Base-by-base conservation (phyloP, 805 yeast genomes). In the Metschnikowia rubicola region DNA sequence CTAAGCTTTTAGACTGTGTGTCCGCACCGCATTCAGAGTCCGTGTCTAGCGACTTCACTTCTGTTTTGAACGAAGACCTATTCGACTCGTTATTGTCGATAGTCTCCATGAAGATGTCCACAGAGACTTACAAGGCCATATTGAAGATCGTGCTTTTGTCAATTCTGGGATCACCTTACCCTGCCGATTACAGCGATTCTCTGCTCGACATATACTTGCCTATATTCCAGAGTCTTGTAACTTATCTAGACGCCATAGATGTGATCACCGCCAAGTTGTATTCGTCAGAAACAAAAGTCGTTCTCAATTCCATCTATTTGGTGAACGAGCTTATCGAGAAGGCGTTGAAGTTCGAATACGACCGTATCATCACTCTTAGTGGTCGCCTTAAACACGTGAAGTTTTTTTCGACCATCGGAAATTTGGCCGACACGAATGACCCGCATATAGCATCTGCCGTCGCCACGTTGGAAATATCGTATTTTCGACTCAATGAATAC, bases 1-100 rank as follows among this genome's bases (percentile, higher is more conserved):
- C 83, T 30, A 78, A 74, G 52, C 65, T 78, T 28, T 61, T 80
- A 37, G 83, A 79, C 37, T 68, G 69, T 43, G 56, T 70, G 10
- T 45, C 56, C 3, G 32, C 51, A 9, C 54, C 63, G 9, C 63
- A 67, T n/a, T 63, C 67, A 19, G 71, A 76, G 7, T 77, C 80
- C 4, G 60, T 61, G 17, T 62, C 66, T 15, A 64, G 70, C 29
- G 67, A 62, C 7, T 66, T 71, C 48, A 48, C 61, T 19, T 46
- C 55, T 9, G 54, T 70, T 10, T 66, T 77, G 52, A 79, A 75
- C 54, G 70, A 67, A 38, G 51, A 60, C 1, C 60, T 79, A 41
- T 70, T 77, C 52, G 55, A 62, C 37, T 65, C 71, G 10, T 61
- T 78, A 30, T 70, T 74, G 47, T 63, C 73, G 13, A 69, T 73